Evolutionary conservation across 257 asterid species (phyloP).

Genomic region (Voacanga thouarsii): DNA sequence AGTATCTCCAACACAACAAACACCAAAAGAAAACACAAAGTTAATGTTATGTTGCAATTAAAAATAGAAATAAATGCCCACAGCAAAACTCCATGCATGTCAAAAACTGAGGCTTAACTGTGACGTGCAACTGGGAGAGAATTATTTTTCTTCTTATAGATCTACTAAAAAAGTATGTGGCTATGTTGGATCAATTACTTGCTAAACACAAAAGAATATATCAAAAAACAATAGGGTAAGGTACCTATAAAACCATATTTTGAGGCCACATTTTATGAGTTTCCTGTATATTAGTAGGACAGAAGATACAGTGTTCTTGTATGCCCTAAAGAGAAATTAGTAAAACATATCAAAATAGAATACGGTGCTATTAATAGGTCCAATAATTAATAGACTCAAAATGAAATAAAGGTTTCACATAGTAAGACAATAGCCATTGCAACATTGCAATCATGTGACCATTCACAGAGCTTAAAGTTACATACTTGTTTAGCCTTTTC

Average conservation of each 20-base stretch:
- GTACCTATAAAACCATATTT: constrained; percentile 90
- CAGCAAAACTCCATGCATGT: not conserved
- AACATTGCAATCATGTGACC: constrained; percentile 46
- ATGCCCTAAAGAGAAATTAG: constrained; percentile 43
- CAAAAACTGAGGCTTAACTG: not conserved
- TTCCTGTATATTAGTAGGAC: constrained; percentile 59
- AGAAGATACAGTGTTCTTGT: constrained; percentile 56
- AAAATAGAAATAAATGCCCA: not conserved
- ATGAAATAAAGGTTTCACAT: not conserved
- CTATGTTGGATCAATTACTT: not conserved
- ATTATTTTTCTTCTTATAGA: not conserved
- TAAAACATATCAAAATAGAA: constrained; percentile 10
- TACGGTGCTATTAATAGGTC: not conserved
- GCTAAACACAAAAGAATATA: constrained; percentile 1
- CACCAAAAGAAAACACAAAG: not conserved
- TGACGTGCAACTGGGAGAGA: not conserved
- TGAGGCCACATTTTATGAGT: constrained; percentile 72
- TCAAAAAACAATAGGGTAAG: not conserved
- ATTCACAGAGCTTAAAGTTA: constrained; percentile 45
- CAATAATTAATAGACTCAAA: not conserved
- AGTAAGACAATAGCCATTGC: constrained; percentile 48
- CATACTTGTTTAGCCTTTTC: constrained; percentile 44
- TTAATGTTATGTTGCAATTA: not conserved
- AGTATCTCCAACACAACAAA: constrained; percentile 65
- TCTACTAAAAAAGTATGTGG: not conserved